Evolutionary conservation across 768 basidiomycete species (phyloP), one percentile per base, ranked within the genome.

Genomic region (Nidularia sp.): DNA sequence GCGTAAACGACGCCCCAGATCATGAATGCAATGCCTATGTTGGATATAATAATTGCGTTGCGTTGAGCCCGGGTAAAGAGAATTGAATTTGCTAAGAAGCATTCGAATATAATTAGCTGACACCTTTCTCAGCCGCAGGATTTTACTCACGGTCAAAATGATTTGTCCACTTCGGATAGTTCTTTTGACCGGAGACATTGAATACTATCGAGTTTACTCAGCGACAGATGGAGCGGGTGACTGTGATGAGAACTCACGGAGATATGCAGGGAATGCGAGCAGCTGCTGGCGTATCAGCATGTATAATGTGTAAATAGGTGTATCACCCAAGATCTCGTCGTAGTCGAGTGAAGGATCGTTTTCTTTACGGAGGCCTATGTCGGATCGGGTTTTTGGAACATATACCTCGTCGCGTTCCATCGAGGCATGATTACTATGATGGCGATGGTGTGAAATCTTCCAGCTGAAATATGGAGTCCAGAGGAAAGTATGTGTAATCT

Each of bases 141-240:
- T 47, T 33, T 6, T 9, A 70, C 80, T 65, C 52, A 83, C 81
- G 82, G 62, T 82, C 69, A 57, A 84, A 85, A 57, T 86, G 84
- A 56, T 84, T 85, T n/a, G 83, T 83, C 74, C 79, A 77, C 56
- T 78, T 76, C 1, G 81, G 80, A 59, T 84, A 83, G 22, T 58
- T 62, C 59, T 80, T 80, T 58, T 81, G 83, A 2, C 82, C 81
- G 22, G 83, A 84, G 7, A 84, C 81, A 58, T 85, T 83, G 65
- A 72, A 79, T 15, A 83, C 78, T 81, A 69, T 6, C 62, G 62
- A 50, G 39, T 41, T 41, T 41, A 41, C 39, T 10, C 3, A 12
- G 39, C 25, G 25, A 29, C 3, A 18, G 5, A 41, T 41, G 3
- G 15, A 1, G 15, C 5, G 15, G 3, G 15, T 41, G 15, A 12